Base-by-base conservation (phyloP, 2,329 filamentous ascomycete species). In the Chrysosporium queenslandicum region DNA sequence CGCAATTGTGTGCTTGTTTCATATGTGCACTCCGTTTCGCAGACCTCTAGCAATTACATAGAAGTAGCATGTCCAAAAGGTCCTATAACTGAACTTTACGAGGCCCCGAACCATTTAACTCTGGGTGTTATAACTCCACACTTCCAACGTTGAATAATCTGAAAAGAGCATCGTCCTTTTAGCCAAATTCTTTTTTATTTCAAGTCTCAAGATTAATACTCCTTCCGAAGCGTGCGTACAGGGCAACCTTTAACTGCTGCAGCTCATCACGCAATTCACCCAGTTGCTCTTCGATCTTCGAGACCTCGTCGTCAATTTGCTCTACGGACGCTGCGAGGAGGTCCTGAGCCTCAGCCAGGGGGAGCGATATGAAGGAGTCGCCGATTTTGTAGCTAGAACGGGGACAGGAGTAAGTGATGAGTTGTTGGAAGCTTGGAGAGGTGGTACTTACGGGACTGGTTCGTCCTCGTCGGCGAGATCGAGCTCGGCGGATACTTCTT, bases 381-480 rank as follows among this genome's bases (percentile, higher is more conserved):
- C 92, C 92, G 53, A 98, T 87, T 72, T 94, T 94, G 76, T 97
- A 97, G 53, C 90, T 96, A 66, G 29, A n/a, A 12, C 29, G 23
- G 48, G 18, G 46, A 43, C 9, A 12, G 9, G 18, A 14, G 27
- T 9, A 3, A 8, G 12, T 23, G 25, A 9, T 29, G 12, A 23
- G 47, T 21, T 23, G 12, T 27, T 30, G 46, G 39, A n/a, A 18
- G 18, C 1, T n/a, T n/a, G n/a, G n/a, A n/a, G 42, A n/a, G 46
- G 51, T 39, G 27, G 50, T 9, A 73, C 83, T 67, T 78, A 96
- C 86, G 87, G 90, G 20, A 98, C 83, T 64, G 86, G 82, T 50
- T 95, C 89, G 61, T 97, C 91, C 68, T 98, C 92, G 68, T 97
- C 91, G 49, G 88, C 87, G 16, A 98, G 81, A 71, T 98, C 92